Conservation (phyloP, 768 basidiomycete species). For the Amylocystis lapponica region DNA sequence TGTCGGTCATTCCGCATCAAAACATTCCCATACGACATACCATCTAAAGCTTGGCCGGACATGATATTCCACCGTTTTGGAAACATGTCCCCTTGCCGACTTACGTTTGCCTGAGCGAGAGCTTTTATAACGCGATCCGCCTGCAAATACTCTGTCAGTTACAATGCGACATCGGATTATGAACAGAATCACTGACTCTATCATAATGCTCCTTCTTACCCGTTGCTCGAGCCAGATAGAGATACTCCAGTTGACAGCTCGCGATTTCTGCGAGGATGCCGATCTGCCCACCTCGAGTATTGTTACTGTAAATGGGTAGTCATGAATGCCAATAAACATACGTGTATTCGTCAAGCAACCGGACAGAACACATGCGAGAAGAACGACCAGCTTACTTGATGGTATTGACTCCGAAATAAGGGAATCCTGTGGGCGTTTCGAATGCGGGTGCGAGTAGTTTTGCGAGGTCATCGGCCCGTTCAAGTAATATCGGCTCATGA, state of each 20-base stretch:
- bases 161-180: not conserved
- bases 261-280: slow-evolving; percentile 75
- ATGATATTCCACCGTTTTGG: slow-evolving; percentile 52
- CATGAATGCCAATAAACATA: not conserved
- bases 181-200: slow-evolving; percentile 33
- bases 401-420: slow-evolving; percentile 63
- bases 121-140: slow-evolving; percentile 42
- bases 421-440: slow-evolving; percentile 62
- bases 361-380: not conserved
- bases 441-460: slow-evolving; percentile 66
- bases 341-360: not conserved
- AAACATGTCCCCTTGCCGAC: slow-evolving; percentile 53
- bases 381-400: slow-evolving; percentile 34
- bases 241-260: slow-evolving; percentile 78
- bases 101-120: slow-evolving; percentile 43
- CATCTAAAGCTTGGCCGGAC: slow-evolving; percentile 37
- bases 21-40: slow-evolving; percentile 31
- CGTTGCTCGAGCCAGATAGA: slow-evolving; percentile 75
- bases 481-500: slow-evolving; percentile 50
- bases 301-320: slow-evolving; percentile 28
- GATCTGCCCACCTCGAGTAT: slow-evolving; percentile 28
- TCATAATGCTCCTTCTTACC: slow-evolving; percentile 60
- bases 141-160: too few species aligned
- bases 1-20: not conserved
- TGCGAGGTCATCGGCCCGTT: slow-evolving; percentile 71